A percentile compares a stretch with the other conserved stretches of the same genome.
Evolutionary conservation across 2,329 filamentous ascomycete genomes (phyloP).

Genomic region (Cadophora sp.): DNA sequence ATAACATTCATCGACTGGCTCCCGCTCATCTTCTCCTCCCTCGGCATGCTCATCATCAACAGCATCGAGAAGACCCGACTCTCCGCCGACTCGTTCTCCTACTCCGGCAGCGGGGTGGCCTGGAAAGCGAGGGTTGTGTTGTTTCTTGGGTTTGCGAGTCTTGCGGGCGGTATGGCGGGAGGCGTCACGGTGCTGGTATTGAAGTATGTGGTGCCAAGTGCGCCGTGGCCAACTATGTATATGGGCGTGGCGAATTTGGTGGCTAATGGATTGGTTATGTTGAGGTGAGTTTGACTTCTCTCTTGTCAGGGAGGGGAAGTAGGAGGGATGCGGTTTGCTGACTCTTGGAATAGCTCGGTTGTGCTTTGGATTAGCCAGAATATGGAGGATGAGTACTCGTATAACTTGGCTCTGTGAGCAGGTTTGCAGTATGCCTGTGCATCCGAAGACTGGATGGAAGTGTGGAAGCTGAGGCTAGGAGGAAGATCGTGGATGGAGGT

Average conservation of each 20-base stretch:
- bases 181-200: slow-evolving; percentile 73
- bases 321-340: slow-evolving; percentile 23
- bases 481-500: background rate
- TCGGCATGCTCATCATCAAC: slow-evolving; percentile 77
- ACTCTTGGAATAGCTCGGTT: slow-evolving; percentile 56
- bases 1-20: slow-evolving; percentile 75
- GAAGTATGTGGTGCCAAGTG: slow-evolving; percentile 65
- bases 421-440: background rate
- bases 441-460: background rate
- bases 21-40: slow-evolving; percentile 68
- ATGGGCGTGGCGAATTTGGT: slow-evolving; percentile 74
- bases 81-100: slow-evolving; percentile 67
- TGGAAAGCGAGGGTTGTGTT: slow-evolving; percentile 74
- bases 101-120: slow-evolving; percentile 67
- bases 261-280: slow-evolving; percentile 66
- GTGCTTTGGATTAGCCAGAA: slow-evolving; percentile 74
- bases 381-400: slow-evolving; percentile 75
- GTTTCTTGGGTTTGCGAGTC: slow-evolving; percentile 69
- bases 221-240: slow-evolving; percentile 64
- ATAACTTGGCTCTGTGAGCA: slow-evolving; percentile 65
- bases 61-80: slow-evolving; percentile 71
- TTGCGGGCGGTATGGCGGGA: slow-evolving; percentile 72
- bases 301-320: background rate
- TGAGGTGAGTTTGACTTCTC: slow-evolving; percentile 54
- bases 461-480: background rate